Percentiles rank a stretch among this genome's conserved stretches.
Evolutionary conservation across 257 asterid species (phyloP).

Genomic region (Solanum stenotomum): DNA sequence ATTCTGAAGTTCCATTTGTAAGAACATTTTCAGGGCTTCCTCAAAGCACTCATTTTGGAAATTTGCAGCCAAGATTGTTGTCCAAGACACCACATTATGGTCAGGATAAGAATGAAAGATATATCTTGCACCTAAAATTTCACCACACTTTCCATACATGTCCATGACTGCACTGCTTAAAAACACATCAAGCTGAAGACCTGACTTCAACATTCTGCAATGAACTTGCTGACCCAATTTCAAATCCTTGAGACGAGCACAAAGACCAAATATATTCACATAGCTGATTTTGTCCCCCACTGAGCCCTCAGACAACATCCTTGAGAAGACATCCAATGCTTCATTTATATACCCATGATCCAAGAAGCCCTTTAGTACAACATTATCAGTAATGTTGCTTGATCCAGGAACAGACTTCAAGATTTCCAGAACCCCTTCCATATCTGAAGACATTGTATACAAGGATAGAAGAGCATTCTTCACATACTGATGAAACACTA

Average conservation of each 20-base stretch:
- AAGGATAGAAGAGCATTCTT: slow-evolving; percentile 58
- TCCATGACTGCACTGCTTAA: slow-evolving; percentile 55
- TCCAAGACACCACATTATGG: slow-evolving; percentile 71
- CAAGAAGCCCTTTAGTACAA: slow-evolving; percentile 45
- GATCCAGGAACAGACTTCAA: slow-evolving; percentile 38
- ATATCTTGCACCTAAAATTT: slow-evolving; percentile 28
- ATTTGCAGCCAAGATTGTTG: slow-evolving; percentile 58
- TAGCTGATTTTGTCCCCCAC: slow-evolving; percentile 58
- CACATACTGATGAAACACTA: slow-evolving; percentile 54
- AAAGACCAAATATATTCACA: slow-evolving; percentile 48
- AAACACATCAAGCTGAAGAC: slow-evolving; percentile 39
- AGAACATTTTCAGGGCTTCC: slow-evolving; percentile 57
- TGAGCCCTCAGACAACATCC: slow-evolving; percentile 24
- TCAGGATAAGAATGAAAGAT: slow-evolving; percentile 25
- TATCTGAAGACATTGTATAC: slow-evolving; percentile 40
- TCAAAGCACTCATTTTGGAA: slow-evolving; percentile 67
- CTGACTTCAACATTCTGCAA: slow-evolving; percentile 32
- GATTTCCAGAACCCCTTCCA: slow-evolving; percentile 37
- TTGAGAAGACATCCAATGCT: slow-evolving; percentile 38
- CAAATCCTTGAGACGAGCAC: slow-evolving; percentile 45
- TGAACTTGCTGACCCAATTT: slow-evolving; percentile 62
- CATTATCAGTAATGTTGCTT: slow-evolving; percentile 54
- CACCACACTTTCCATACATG: slow-evolving; percentile 83
- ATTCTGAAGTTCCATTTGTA: slow-evolving; percentile 38
- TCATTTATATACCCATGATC: slow-evolving; percentile 30